phyloP scores from a whole-genome alignment of 257 asterid species.

The Anisodus acutangulus region DNA sequence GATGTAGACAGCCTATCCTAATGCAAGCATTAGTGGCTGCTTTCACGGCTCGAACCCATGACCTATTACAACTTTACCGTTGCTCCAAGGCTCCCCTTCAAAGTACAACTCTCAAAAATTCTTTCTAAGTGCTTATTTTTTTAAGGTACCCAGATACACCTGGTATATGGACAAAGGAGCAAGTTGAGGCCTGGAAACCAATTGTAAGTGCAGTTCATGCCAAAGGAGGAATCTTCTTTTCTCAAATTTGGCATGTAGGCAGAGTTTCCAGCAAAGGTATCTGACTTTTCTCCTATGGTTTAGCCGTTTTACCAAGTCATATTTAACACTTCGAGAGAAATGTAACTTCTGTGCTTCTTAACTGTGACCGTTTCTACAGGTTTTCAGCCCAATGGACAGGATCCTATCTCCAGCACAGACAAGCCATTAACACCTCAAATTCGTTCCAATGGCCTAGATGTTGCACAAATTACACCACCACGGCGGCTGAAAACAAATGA shows the following conservation, averaged over 20 bases:
- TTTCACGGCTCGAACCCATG: no score
- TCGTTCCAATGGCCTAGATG: constrained; percentile 26
- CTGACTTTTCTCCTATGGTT: neutral
- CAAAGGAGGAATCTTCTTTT: constrained; percentile 42
- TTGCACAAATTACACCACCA: constrained; percentile 35
- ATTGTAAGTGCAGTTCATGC: constrained; percentile 42
- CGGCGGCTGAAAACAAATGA: constrained; percentile 34
- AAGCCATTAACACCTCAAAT: constrained; percentile 32
- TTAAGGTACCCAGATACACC: constrained; percentile 28
- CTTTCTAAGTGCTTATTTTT: neutral
- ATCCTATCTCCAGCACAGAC: constrained; percentile 46
- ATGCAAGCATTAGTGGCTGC: no score
- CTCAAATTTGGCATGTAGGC: constrained; percentile 41
- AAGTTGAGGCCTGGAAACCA: constrained; percentile 48
- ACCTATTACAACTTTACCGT: no score
- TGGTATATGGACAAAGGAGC: constrained; percentile 43
- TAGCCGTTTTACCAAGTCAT: neutral
- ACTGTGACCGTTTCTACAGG: constrained; percentile 16
- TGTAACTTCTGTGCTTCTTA: neutral
- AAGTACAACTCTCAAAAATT: neutral
- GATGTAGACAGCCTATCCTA: no score
- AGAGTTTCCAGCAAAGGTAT: constrained; percentile 36
- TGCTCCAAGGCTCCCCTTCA: no score
- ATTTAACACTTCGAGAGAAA: neutral
- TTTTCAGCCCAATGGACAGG: constrained; percentile 43